A percentile compares a stretch with the other conserved stretches of the same genome.
These are phyloP conservation scores for Ilyonectria destructans DNA, from an alignment of 2,329 filamentous ascomycete species.

Conservation along the genomic window DNA sequence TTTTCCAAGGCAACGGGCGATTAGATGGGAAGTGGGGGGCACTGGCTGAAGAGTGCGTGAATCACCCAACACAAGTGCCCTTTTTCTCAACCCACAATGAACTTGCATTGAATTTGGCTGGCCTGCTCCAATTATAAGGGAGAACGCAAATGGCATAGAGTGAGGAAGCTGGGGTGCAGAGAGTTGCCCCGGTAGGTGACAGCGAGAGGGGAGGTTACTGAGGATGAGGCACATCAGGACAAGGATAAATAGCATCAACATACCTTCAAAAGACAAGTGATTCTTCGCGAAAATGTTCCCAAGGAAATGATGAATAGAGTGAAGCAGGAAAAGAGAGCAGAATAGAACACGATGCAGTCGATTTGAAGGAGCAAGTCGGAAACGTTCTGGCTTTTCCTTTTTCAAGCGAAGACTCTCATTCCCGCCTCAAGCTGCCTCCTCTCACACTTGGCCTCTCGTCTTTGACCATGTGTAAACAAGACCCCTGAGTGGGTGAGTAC, in stretches of 20 bases:
- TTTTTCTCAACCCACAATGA: not conserved
- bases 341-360: slow-evolving; percentile 11
- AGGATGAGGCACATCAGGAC: not conserved
- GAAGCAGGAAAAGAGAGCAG: not conserved
- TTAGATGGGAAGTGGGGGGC: not conserved
- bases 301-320: not conserved
- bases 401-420: not conserved
- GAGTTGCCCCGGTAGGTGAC: not conserved
- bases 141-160: not conserved
- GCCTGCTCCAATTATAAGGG: not conserved
- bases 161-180: not conserved
- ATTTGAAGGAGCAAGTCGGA: slow-evolving; percentile 7
- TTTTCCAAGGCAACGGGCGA: slow-evolving; percentile 3
- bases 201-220: not conserved
- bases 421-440: not conserved
- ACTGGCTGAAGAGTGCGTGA: slow-evolving; percentile 7
- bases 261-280: slow-evolving; percentile 5
- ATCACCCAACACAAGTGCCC: not conserved
- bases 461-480: not conserved
- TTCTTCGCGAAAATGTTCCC: not conserved
- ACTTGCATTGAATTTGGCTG: not conserved
- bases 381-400: slow-evolving; percentile 18
- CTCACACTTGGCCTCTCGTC: not conserved
- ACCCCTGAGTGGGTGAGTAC: not conserved
- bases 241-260: not conserved